Evolutionary conservation across 805 yeast genomes (phyloP).

Genomic region (Wickerhamiella siamensis): DNA sequence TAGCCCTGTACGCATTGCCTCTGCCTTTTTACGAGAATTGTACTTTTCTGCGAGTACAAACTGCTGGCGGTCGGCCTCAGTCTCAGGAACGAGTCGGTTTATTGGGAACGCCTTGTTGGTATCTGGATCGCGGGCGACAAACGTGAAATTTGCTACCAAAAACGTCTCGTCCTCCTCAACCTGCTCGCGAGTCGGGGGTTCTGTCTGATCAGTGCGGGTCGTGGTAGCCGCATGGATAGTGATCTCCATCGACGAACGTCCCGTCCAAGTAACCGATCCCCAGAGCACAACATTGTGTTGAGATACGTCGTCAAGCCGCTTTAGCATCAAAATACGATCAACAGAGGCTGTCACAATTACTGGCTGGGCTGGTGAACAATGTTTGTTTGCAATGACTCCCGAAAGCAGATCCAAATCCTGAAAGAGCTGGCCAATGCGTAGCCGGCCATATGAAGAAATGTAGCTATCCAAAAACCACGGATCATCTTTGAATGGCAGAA

Average conservation of each 20-base stretch:
- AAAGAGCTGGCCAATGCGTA: constrained; percentile 83
- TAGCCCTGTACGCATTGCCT: constrained; percentile 50
- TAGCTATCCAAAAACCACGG: constrained; percentile 72
- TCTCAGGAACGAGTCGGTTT: constrained; percentile 61
- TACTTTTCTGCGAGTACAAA: constrained; percentile 81
- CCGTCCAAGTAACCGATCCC: constrained; percentile 92
- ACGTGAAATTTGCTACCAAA: constrained; percentile 81
- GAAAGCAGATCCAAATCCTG: constrained; percentile 91
- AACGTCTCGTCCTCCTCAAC: constrained; percentile 57
- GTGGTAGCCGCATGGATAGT: constrained; percentile 77
- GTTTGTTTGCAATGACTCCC: constrained; percentile 84
- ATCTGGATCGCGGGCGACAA: constrained; percentile 87
- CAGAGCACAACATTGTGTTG: constrained; percentile 67
- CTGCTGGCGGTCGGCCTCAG: constrained; percentile 66
- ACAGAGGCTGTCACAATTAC: constrained; percentile 92
- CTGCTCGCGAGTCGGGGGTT: constrained; percentile 37
- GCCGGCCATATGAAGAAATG: constrained; percentile 79
- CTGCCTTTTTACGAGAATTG: constrained; percentile 70
- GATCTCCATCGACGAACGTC: constrained; percentile 90
- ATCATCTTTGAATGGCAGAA: constrained; percentile 75
- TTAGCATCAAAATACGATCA: constrained; percentile 77
- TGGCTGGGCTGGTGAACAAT: constrained; percentile 91
- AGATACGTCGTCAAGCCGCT: constrained; percentile 63
- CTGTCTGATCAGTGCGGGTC: constrained; percentile 21
- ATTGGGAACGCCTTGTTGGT: constrained; percentile 85